A percentile compares a stretch with the other conserved stretches of the same genome.
These are phyloP conservation scores for Saksenaea oblongispora DNA, from an alignment of 371 early-diverging fungal genomes.

Conservation along the genomic window DNA sequence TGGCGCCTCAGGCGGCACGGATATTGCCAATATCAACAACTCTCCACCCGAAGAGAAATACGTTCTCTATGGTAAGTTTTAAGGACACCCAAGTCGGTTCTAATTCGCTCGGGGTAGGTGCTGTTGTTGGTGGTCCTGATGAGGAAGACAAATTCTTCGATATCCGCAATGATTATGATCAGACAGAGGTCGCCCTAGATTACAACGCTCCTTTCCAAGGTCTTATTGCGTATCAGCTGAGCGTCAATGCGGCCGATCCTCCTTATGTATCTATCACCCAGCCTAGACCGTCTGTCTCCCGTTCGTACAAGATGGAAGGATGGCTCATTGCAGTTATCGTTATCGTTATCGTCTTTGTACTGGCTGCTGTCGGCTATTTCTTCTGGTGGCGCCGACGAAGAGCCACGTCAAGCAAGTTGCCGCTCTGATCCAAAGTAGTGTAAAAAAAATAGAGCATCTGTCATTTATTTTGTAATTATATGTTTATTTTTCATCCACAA, in stretches of 20 bases:
- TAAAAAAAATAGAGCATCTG: not conserved
- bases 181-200: constrained; percentile 58
- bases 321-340: constrained; percentile 58
- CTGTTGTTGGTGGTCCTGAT: constrained; percentile 57
- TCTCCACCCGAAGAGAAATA: constrained; percentile 29
- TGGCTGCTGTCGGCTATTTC: constrained; percentile 11
- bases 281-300: constrained; percentile 22
- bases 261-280: constrained; percentile 46
- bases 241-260: constrained; percentile 41
- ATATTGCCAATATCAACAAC: constrained; percentile 32
- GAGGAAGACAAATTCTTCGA: constrained; percentile 49
- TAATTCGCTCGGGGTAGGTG: constrained; percentile 21
- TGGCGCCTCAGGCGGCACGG: constrained; percentile 54
- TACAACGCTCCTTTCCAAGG: constrained; percentile 58
- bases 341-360: constrained; percentile 27
- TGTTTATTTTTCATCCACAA: not conserved
- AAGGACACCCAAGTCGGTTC: no score
- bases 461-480: not conserved
- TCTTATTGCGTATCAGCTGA: constrained; percentile 53
- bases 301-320: constrained; percentile 17
- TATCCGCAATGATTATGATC: constrained; percentile 45
- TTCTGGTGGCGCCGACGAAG: constrained; percentile 9
- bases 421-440: not conserved
- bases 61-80: constrained; percentile 51
- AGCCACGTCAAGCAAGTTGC: not conserved